phyloP scores from a whole-genome alignment of 306 rosid genomes.

The Mimosa pudica region DNA sequence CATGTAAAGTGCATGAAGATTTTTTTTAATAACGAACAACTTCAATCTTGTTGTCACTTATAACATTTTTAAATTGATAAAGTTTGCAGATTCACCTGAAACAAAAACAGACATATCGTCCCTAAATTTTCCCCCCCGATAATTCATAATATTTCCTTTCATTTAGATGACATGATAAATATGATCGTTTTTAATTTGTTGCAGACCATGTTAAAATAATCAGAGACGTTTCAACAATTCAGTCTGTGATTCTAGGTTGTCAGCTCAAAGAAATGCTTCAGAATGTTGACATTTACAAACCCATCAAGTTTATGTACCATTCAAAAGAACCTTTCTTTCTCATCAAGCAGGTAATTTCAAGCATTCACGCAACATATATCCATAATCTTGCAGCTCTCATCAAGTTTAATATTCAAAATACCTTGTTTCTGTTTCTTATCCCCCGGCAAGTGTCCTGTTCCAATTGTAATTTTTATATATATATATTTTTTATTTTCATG shows the following conservation, averaged over 20 bases:
- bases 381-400: background rate
- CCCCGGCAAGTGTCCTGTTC: background rate
- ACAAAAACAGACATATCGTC: background rate
- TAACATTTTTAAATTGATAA: background rate
- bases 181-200: constrained; percentile 33
- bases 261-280: constrained; percentile 78
- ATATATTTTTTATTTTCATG: background rate
- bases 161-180: background rate
- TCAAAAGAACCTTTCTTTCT: constrained; percentile 92
- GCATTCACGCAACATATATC: constrained; percentile 16
- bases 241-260: constrained; percentile 73
- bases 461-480: background rate
- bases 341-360: constrained; percentile 71
- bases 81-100: background rate
- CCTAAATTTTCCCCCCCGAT: background rate
- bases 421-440: background rate
- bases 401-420: background rate
- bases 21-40: background rate
- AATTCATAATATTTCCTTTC: background rate
- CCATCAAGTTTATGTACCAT: constrained; percentile 77
- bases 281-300: constrained; percentile 60
- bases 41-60: background rate
- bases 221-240: constrained; percentile 61
- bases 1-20: background rate
- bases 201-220: constrained; percentile 65